phyloP scores from a whole-genome alignment of 345 rosid species.

The Aquilaria yunnanensis region DNA sequence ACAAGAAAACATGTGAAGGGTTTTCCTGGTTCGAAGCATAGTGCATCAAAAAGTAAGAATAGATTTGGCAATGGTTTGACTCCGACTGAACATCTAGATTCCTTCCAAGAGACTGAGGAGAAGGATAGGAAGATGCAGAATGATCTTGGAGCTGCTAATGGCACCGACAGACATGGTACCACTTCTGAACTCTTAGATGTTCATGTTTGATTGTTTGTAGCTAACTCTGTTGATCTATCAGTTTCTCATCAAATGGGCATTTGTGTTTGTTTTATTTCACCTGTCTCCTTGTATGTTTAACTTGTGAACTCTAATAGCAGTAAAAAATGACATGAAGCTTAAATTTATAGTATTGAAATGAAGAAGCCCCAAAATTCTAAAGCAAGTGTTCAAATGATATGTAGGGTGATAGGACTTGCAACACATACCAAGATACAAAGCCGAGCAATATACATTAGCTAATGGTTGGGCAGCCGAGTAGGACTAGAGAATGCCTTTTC shows the following conservation, averaged over 20 bases:
- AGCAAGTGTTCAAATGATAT: too few relatives aligned
- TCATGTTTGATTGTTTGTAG: not conserved
- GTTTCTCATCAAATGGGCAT: not conserved
- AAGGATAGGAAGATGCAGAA: constrained; percentile 14
- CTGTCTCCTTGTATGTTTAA: too few relatives aligned
- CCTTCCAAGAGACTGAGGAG: constrained; percentile 7
- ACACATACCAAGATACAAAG: too few relatives aligned
- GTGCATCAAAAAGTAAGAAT: constrained; percentile 3
- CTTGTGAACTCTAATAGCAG: too few relatives aligned
- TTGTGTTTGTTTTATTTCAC: too few relatives aligned
- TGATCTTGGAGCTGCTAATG: constrained; percentile 20
- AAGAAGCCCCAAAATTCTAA: too few relatives aligned
- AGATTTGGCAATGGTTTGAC: not conserved
- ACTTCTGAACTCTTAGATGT: constrained; percentile 8
- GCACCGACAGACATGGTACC: constrained; percentile 32
- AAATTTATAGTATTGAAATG: too few relatives aligned
- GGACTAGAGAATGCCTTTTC: too few relatives aligned
- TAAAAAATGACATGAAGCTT: too few relatives aligned
- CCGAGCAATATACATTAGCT: too few relatives aligned
- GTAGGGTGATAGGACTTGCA: too few relatives aligned
- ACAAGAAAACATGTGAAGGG: constrained; percentile 33
- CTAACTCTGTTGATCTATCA: not conserved
- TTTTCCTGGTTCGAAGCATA: constrained; percentile 30
- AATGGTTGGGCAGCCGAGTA: too few relatives aligned
- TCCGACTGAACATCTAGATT: constrained; percentile 2